Base-by-base conservation (phyloP, 306 rosid species). In the Inga laurina region DNA sequence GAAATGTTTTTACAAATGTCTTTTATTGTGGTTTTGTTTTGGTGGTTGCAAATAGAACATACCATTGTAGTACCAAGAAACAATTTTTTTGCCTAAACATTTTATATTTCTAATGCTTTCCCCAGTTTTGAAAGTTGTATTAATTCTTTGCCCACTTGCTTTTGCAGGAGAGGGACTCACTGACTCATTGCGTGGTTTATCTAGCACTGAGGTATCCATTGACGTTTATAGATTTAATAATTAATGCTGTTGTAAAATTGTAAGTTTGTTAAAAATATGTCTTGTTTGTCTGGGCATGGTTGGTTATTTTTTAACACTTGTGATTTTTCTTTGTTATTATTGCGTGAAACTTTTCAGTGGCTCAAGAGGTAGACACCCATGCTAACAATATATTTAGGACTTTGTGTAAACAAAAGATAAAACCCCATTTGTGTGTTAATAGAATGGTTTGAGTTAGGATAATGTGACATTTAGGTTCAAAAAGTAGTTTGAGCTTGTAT, bases 161-260 rank as follows among this genome's bases (percentile, higher is more conserved):
- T 73, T 46, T 88, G 80, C 78, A 95, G 99, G 97, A 77, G 98
- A 95, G 81, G 98, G 98, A 72, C 99, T 95, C 85, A 92, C 96
- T 1, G 96, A 95, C 81, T 91, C 93, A 18, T 82, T 93, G 86
- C 95, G 84, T 30, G 96, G 89, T 86, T 84, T 95, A 79, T 95
- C 99, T 54, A 93, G 95, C 87, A 70, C 87, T 54, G 94, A 95
- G 95, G 99, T 95, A 86, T 76, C 74, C 44, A 65, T 57, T 81
- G 45, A 16, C 56, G 59, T 72, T 72, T 72, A 13, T 24, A 13
- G 39, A 46, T 24, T 45, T 45, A 18, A 21, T n/a, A 44, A 21
- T 46, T 45, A 45, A 46, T 72, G 39, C 18, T 8, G 3, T 44
- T 72, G 34, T 45, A 44, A 34, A 30, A 72, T 57, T 22, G 37